Evolutionary conservation across 495 filamentous ascomycete genomes (phyloP).

Genomic region (Tuber melanosporum): DNA sequence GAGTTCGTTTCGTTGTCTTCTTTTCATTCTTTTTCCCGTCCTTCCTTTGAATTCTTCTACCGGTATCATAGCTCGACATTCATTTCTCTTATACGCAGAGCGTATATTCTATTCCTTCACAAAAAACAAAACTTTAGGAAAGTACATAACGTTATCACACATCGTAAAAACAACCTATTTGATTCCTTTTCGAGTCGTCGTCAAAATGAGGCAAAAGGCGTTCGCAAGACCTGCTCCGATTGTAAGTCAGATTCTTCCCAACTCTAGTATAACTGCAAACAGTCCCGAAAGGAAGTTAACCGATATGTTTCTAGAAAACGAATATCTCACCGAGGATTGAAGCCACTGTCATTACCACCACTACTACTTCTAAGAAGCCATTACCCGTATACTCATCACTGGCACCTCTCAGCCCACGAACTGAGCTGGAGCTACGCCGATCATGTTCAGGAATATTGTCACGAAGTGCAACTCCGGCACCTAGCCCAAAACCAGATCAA

Average conservation of each 20-base stretch:
- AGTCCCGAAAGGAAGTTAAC: neutral
- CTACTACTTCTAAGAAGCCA: constrained; percentile 20
- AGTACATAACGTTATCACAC: constrained; percentile 17
- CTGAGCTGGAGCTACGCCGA: constrained; percentile 30
- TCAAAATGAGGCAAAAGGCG: constrained; percentile 33
- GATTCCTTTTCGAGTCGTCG: neutral
- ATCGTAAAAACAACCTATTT: constrained; percentile 10
- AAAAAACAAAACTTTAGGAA: neutral
- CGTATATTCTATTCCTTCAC: constrained; percentile 15
- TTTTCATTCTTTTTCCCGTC: neutral
- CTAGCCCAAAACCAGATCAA: constrained; percentile 8
- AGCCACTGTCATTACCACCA: neutral
- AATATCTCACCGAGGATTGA: constrained; percentile 29
- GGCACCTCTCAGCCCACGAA: constrained; percentile 32
- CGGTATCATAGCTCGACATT: neutral
- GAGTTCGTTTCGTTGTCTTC: constrained; percentile 2
- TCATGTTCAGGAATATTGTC: constrained; percentile 19
- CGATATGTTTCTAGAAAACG: constrained; percentile 25
- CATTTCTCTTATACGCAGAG: constrained; percentile 26
- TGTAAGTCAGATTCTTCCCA: constrained; percentile 8
- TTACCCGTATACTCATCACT: constrained; percentile 13
- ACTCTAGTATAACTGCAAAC: neutral
- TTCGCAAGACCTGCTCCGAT: constrained; percentile 31
- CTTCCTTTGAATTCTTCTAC: constrained; percentile 10
- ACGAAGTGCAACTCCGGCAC: constrained; percentile 10